Evolutionary conservation across 257 asterid genomes (phyloP).

Genomic region (Thymus quinquecostatus): DNA sequence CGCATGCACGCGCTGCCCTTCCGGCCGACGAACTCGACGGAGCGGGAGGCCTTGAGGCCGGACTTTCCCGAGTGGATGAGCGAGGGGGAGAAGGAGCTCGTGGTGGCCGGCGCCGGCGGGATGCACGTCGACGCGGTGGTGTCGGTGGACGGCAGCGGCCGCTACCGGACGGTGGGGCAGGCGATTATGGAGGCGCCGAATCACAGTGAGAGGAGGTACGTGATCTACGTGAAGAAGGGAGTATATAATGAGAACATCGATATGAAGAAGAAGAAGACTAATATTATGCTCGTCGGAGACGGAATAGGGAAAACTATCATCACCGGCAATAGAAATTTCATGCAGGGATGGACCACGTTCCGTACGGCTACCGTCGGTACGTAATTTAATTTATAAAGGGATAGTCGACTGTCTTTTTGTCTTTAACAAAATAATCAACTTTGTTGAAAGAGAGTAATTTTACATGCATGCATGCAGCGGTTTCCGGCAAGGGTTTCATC

Average conservation of each 20-base stretch:
- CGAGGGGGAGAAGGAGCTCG: conserved; percentile 63
- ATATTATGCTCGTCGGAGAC: conserved; percentile 90
- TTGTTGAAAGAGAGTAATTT: too few relatives aligned
- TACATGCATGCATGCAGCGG: too few relatives aligned
- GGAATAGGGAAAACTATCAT: conserved; percentile 82
- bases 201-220: conserved; percentile 69
- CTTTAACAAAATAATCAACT: too few relatives aligned
- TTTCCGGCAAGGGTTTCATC: too few relatives aligned
- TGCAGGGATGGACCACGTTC: conserved; percentile 99
- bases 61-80: conserved; percentile 78
- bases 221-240: conserved; percentile 88
- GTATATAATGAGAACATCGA: conserved; percentile 81
- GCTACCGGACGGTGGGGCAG: conserved; percentile 60
- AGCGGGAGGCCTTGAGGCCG: background rate
- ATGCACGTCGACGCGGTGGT: conserved; percentile 78
- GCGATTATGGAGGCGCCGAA: conserved; percentile 78
- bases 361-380: conserved; percentile 89
- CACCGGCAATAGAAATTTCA: conserved; percentile 73
- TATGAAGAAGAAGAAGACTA: conserved; percentile 85
- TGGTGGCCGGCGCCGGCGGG: conserved; percentile 42
- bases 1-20: conserved; percentile 66
- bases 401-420: too few relatives aligned
- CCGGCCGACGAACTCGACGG: conserved; percentile 37
- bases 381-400: background rate
- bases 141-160: conserved; percentile 78